Conservation (phyloP, 495 filamentous ascomycete species). For the Lasiosphaeria ovina region DNA sequence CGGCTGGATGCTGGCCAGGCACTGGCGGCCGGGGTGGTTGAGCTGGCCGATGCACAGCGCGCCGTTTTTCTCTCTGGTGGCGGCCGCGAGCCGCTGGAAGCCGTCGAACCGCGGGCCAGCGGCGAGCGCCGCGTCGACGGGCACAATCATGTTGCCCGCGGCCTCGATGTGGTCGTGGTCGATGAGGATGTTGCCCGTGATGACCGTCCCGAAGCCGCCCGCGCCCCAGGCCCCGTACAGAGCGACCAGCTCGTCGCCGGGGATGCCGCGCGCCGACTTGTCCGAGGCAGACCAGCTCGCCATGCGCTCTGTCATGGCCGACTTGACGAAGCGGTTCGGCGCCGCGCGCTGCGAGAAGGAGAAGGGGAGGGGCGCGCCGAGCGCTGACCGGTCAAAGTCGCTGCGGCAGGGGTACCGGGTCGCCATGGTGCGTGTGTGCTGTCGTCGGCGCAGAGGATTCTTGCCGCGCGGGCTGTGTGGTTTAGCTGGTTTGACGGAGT, state of each 20-base stretch:
- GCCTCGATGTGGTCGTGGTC: constrained; percentile 58
- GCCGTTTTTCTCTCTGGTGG: constrained; percentile 49
- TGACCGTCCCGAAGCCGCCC: constrained; percentile 54
- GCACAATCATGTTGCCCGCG: constrained; percentile 58
- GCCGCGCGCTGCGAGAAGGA: constrained; percentile 55
- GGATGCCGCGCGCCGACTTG: constrained; percentile 52
- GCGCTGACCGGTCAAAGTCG: constrained; percentile 31
- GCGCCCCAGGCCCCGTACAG: constrained; percentile 61
- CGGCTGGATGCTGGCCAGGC: constrained; percentile 43
- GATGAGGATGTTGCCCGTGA: constrained; percentile 65
- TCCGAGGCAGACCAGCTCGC: constrained; percentile 55
- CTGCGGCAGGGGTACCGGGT: constrained; percentile 3
- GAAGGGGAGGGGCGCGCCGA: constrained; percentile 57
- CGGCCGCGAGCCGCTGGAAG: constrained; percentile 51
- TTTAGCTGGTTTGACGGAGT: no score
- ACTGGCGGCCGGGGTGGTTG: constrained; percentile 63
- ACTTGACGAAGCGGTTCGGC: constrained; percentile 62
- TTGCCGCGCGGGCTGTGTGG: no score
- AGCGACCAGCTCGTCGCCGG: constrained; percentile 54
- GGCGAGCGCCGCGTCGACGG: constrained; percentile 40
- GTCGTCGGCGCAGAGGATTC: no score
- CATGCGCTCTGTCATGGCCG: constrained; percentile 60
- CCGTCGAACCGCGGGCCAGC: constrained; percentile 56
- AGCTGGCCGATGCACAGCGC: constrained; percentile 58
- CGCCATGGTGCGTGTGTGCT: constrained; percentile 1